These are phyloP conservation scores for Rhytidiadelphus loreus DNA, from an alignment of 225 moss, liverwort and hornwort species.

Conservation along the genomic window DNA sequence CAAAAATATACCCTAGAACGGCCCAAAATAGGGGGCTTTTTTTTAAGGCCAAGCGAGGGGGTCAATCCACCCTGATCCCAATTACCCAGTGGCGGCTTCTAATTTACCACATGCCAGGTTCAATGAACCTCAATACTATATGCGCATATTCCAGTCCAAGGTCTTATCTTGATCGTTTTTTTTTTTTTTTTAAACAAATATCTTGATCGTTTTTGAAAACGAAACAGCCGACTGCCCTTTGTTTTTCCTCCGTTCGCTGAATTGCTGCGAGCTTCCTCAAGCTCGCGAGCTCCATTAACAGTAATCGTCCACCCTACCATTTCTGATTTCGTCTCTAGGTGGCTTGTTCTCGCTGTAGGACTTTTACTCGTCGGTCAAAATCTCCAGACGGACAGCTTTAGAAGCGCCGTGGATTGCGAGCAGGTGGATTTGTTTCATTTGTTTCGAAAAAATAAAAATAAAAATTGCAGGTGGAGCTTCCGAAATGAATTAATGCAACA, in stretches of 20 bases:
- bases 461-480: background rate
- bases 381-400: background rate
- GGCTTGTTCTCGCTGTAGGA: background rate
- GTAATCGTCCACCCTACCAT: background rate
- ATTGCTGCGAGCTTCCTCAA: background rate
- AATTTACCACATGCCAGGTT: background rate
- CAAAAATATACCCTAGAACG: no score
- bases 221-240: background rate
- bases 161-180: background rate
- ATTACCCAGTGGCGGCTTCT: background rate
- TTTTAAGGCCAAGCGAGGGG: no score
- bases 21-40: no score
- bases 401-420: background rate
- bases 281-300: background rate
- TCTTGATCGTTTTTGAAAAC: background rate
- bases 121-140: background rate
- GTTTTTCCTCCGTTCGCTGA: background rate
- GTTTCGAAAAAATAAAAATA: background rate
- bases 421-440: background rate
- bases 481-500: background rate
- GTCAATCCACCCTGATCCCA: no score
- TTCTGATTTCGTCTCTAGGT: background rate
- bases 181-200: no score
- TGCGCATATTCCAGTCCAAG: background rate
- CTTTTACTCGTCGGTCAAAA: background rate